phyloP scores from a whole-genome alignment of 2,329 filamentous ascomycete genomes.

The Sporothrix humicola region DNA sequence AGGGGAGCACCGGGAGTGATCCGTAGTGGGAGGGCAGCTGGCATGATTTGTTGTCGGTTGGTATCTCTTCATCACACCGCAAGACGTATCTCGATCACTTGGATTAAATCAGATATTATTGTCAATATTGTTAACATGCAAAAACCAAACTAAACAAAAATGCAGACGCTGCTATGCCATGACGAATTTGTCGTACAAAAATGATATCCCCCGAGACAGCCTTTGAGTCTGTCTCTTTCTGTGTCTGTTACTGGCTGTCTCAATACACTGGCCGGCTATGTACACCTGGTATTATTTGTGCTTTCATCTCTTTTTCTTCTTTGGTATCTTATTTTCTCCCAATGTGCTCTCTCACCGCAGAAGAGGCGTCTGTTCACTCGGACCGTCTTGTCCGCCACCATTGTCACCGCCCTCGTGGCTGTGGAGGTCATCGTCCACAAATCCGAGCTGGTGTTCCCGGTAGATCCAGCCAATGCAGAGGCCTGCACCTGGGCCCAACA shows the following conservation, averaged over 20 bases:
- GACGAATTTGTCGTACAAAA: not conserved
- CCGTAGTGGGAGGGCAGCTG: not conserved
- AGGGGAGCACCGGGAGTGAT: conserved; percentile 17
- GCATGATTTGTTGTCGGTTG: not conserved
- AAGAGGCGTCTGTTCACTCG: conserved; percentile 43
- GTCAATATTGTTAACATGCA: not conserved
- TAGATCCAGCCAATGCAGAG: conserved; percentile 46
- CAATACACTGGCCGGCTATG: not conserved
- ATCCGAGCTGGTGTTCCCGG: conserved; percentile 41
- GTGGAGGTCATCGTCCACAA: conserved; percentile 8
- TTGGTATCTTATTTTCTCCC: not conserved
- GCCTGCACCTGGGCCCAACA: conserved; percentile 48
- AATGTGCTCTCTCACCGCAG: conserved; percentile 37
- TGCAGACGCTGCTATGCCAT: conserved; percentile 18
- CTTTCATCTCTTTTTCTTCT: not conserved
- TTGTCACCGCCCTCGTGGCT: not conserved
- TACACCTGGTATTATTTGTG: not conserved
- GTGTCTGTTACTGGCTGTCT: not conserved
- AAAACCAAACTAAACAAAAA: not conserved
- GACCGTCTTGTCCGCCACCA: not conserved
- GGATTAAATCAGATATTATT: too few species aligned
- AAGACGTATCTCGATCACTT: not conserved
- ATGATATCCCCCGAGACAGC: not conserved
- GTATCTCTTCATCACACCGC: not conserved
- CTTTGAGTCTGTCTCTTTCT: too few species aligned